phyloP scores from a whole-genome alignment of 2,329 filamentous ascomycete species.

The Arthrobotrys sinensis region DNA sequence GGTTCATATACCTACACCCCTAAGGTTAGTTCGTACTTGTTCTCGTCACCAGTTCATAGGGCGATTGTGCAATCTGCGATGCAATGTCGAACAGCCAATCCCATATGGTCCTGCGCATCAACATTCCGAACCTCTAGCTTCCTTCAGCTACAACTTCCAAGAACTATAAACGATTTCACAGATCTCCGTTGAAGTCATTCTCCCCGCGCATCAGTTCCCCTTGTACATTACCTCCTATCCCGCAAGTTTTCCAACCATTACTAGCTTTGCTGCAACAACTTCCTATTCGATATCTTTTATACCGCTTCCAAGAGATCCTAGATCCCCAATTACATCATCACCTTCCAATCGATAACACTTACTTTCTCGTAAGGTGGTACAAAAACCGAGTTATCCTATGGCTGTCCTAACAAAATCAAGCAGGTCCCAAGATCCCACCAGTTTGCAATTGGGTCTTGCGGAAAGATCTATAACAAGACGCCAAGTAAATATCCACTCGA shows the following conservation, averaged over 20 bases:
- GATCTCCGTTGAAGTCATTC: constrained; percentile 26
- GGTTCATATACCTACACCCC: background rate
- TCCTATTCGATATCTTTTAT: constrained; percentile 10
- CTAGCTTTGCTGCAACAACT: constrained; percentile 12
- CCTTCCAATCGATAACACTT: constrained; percentile 21
- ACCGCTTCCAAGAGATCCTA: constrained; percentile 5
- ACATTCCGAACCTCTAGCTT: constrained; percentile 19
- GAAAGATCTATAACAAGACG: background rate
- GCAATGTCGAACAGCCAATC: constrained; percentile 11
- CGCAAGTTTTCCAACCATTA: background rate
- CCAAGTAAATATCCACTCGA: constrained; percentile 18
- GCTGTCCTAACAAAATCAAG: constrained; percentile 15
- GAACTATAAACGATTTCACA: background rate
- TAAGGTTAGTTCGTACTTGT: background rate
- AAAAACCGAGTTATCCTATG: background rate
- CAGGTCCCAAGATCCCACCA: background rate
- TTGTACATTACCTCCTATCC: background rate
- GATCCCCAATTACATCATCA: constrained; percentile 11
- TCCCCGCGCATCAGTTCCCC: constrained; percentile 12
- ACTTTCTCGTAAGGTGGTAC: constrained; percentile 14
- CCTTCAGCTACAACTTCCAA: constrained; percentile 6
- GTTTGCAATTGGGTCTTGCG: background rate
- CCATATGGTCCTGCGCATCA: constrained; percentile 13
- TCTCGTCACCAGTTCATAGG: background rate
- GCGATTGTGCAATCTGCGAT: constrained; percentile 28